These are phyloP conservation scores for Aspergillus sp. DNA, from an alignment of 2,329 filamentous ascomycete genomes.

Conservation along the genomic window DNA sequence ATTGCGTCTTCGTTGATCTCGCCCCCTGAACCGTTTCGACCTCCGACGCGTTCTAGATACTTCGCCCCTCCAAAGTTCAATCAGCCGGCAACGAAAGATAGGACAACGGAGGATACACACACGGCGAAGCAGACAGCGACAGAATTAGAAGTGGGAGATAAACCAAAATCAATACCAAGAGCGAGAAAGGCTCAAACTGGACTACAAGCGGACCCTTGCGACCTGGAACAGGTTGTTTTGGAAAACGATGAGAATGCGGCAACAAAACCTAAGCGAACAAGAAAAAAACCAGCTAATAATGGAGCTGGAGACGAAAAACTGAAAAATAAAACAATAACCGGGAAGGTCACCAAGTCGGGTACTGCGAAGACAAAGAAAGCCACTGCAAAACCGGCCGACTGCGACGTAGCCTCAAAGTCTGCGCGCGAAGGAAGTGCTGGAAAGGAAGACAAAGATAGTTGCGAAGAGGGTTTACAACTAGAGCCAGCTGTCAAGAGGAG, in stretches of 20 bases:
- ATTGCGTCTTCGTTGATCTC: conserved; percentile 30
- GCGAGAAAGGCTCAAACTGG: conserved; percentile 16
- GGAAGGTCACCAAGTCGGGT: conserved; percentile 37
- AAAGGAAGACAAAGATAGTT: conserved; percentile 18
- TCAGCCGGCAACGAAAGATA: conserved; percentile 9
- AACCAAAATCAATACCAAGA: conserved; percentile 17
- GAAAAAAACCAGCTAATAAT: conserved; percentile 25
- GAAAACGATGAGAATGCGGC: conserved; percentile 16
- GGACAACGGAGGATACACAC: conserved; percentile 9
- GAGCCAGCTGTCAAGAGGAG: conserved; percentile 56
- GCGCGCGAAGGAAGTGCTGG: neutral
- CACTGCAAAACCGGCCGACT: conserved; percentile 10
- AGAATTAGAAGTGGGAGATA: conserved; percentile 6
- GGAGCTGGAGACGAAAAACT: conserved; percentile 24
- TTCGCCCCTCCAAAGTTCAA: conserved; percentile 18
- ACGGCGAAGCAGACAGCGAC: conserved; percentile 11
- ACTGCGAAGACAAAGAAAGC: conserved; percentile 14
- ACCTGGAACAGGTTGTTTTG: neutral
- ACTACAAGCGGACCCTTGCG: neutral
- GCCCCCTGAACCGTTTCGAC: conserved; percentile 25
- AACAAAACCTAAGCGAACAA: conserved; percentile 23
- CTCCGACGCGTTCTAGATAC: conserved; percentile 26
- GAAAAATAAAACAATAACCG: conserved; percentile 35
- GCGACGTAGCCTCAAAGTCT: conserved; percentile 1
- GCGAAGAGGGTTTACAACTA: conserved; percentile 28